These are phyloP conservation scores for Myxozyma mucilagina DNA, from an alignment of 805 yeast genomes.

Conservation along the genomic window DNA sequence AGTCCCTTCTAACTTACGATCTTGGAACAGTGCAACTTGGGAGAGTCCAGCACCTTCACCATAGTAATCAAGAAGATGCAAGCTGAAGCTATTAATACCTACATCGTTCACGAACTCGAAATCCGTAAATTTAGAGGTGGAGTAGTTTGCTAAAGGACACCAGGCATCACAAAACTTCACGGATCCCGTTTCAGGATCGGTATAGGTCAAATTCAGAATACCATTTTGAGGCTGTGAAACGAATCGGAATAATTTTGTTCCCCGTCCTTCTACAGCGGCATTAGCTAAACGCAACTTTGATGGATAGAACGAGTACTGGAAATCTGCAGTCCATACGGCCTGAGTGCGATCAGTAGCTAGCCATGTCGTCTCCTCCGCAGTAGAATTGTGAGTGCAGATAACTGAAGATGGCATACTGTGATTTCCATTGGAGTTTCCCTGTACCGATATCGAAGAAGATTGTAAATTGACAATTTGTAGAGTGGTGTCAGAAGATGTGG, in stretches of 20 bases:
- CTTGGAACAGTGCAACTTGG: conserved; percentile 72
- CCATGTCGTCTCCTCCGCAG: conserved; percentile 50
- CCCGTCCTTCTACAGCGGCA: conserved; percentile 48
- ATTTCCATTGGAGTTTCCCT: conserved; percentile 45
- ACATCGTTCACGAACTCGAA: conserved; percentile 75
- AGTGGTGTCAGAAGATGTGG: background rate
- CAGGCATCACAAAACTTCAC: conserved; percentile 74
- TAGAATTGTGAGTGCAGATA: conserved; percentile 34
- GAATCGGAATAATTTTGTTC: conserved; percentile 62
- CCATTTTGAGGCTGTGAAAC: conserved; percentile 77
- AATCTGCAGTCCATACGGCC: conserved; percentile 65
- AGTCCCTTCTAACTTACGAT: conserved; percentile 38
- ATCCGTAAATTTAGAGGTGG: conserved; percentile 62
- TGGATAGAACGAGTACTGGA: conserved; percentile 62
- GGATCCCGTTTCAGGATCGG: conserved; percentile 69
- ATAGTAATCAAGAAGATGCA: conserved; percentile 65
- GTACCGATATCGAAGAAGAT: conserved; percentile 53
- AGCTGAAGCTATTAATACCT: conserved; percentile 58
- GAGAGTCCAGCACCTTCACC: conserved; percentile 68
- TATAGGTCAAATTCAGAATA: conserved; percentile 86
- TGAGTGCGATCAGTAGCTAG: conserved; percentile 46
- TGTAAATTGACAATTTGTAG: conserved; percentile 59
- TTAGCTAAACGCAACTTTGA: conserved; percentile 73
- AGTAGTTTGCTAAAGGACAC: conserved; percentile 66
- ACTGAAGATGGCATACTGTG: conserved; percentile 41